Conservation (phyloP, 768 basidiomycete species). For the Lactarius hatsudake region DNA sequence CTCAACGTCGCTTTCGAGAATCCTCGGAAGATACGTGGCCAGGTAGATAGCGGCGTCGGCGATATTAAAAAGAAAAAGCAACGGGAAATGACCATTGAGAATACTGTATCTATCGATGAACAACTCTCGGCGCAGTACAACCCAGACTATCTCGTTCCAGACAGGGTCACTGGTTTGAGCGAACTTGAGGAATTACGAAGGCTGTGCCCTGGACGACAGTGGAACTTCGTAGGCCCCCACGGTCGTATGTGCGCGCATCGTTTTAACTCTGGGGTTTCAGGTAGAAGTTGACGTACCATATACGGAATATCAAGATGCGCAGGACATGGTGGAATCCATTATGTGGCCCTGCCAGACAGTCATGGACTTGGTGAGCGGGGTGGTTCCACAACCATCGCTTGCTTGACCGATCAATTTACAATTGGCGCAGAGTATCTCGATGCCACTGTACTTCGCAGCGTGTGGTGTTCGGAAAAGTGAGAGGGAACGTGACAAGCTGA, state of each 20-base stretch:
- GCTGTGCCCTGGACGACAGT: constrained; percentile 74
- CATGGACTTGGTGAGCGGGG: constrained; percentile 77
- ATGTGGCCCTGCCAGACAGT: constrained; percentile 83
- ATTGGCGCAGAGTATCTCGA: constrained; percentile 72
- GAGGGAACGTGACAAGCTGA: constrained; percentile 36
- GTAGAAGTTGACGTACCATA: constrained; percentile 86
- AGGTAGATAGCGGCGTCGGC: constrained; percentile 46
- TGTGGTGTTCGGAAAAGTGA: constrained; percentile 66
- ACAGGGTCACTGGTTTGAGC: constrained; percentile 75
- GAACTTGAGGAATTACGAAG: constrained; percentile 74
- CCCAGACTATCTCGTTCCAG: constrained; percentile 75
- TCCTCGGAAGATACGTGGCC: constrained; percentile 66
- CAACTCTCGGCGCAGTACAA: constrained; percentile 15
- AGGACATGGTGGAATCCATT: constrained; percentile 54
- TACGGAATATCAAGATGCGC: constrained; percentile 65
- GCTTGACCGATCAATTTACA: neutral
- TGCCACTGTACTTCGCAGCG: constrained; percentile 93
- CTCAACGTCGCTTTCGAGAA: constrained; percentile 96
- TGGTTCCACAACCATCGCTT: neutral
- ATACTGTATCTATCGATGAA: neutral
- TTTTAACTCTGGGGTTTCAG: constrained; percentile 37
- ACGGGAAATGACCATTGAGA: constrained; percentile 32
- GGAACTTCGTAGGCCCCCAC: constrained; percentile 72
- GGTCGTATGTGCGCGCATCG: constrained; percentile 4
- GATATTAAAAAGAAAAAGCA: constrained; percentile 46